phyloP scores from a whole-genome alignment of 352 stramenopile species.

The Pythium phragmiticola region DNA sequence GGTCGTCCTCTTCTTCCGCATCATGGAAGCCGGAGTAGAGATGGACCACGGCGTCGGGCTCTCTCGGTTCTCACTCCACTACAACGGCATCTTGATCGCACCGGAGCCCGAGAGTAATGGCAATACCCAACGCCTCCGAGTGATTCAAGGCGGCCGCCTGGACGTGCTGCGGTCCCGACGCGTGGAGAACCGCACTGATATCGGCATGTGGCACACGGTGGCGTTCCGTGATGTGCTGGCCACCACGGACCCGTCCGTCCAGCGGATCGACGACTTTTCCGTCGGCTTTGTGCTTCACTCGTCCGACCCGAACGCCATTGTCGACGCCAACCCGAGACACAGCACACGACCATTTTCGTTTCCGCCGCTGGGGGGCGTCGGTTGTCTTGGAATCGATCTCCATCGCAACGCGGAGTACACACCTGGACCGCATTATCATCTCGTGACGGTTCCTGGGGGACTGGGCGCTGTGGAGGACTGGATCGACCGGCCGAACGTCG shows the following conservation, averaged over 20 bases:
- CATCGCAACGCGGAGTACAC: not conserved
- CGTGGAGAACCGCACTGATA: not conserved
- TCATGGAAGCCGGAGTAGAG: not conserved
- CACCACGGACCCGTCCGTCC: too few relatives aligned
- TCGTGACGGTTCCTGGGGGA: not conserved
- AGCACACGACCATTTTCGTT: not conserved
- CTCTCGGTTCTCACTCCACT: constrained; percentile 1
- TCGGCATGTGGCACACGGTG: constrained; percentile 7
- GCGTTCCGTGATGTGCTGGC: not conserved
- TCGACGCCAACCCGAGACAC: not conserved
- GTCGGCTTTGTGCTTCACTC: not conserved
- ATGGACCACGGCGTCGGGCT: constrained; percentile 1
- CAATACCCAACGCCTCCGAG: not conserved
- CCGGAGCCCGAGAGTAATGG: not conserved
- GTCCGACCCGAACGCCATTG: not conserved
- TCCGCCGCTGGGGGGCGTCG: not conserved
- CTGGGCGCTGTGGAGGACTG: not conserved
- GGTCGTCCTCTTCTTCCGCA: not conserved
- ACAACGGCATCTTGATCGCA: not conserved
- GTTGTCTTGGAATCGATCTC: not conserved
- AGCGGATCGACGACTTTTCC: not conserved
- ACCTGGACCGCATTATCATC: not conserved
- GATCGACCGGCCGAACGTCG: not conserved
- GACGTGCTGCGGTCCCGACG: not conserved
- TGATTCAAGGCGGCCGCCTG: not conserved